These are phyloP conservation scores for Diaporthe batatas DNA, from an alignment of 2,329 filamentous ascomycete genomes.

Conservation along the genomic window DNA sequence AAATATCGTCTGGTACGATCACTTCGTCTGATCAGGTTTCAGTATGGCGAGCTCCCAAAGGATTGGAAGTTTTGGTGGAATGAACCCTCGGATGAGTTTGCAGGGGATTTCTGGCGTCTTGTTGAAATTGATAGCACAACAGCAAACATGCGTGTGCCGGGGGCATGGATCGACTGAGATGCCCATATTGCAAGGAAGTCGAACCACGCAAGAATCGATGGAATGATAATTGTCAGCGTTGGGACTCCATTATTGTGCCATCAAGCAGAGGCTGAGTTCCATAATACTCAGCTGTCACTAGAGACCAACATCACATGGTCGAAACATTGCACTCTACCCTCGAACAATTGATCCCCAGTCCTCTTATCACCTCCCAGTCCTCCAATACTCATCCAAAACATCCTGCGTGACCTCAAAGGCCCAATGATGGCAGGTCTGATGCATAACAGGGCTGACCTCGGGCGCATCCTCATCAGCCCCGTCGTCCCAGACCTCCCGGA, in stretches of 20 bases:
- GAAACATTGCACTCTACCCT: too few species aligned
- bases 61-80: conserved; percentile 19
- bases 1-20: neutral
- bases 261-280: too few species aligned
- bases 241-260: too few species aligned
- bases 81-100: conserved; percentile 16
- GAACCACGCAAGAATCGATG: too few species aligned
- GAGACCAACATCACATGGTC: too few species aligned
- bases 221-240: too few species aligned
- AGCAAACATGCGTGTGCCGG: neutral
- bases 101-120: neutral
- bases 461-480: conserved; percentile 55
- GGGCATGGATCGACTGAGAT: neutral
- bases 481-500: conserved; percentile 58
- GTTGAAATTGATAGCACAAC: neutral
- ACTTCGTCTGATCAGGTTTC: neutral
- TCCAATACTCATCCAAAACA: conserved; percentile 63
- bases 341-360: too few species aligned
- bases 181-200: neutral
- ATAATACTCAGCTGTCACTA: too few species aligned
- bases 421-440: conserved; percentile 71
- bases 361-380: conserved; percentile 44
- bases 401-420: conserved; percentile 65
- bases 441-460: conserved; percentile 67
- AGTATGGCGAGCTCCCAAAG: neutral